Base-by-base conservation (phyloP, 306 rosid genomes). In the Urtica urens region DNA sequence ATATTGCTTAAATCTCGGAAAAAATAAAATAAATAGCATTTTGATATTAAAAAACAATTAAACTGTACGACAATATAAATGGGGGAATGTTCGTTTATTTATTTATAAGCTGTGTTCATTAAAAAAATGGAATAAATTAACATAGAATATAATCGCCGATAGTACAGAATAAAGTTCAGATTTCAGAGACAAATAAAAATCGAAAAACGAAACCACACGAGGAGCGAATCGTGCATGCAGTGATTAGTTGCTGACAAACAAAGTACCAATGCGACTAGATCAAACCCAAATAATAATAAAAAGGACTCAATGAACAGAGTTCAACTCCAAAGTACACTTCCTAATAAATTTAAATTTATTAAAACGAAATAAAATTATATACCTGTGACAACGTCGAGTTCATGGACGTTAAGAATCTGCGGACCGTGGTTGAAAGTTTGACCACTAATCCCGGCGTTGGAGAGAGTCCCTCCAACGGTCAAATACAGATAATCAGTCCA, bases 321-420 rank as follows among this genome's bases (percentile, higher is more conserved):
- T 31, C 37, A 31, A 31, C 40, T 35, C n/a, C n/a, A 9, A 35
- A 35, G 24, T 42, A 42, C 24, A 42, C 27, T 12, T 21, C 7
- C 7, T 3, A 25, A 25, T 14, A 25, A 19, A 25, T 27, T 4
- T 2, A 23, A 23, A 5, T 4, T 23, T 0, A 13, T 4, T 1
- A 40, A 3, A 40, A 47, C 14, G 55, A 41, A 46, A 29, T 22
- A 44, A 33, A 26, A 4, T 38, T 1, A 13, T 11, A 15, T n/a
- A 83, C 97, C 97, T 62, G 97, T 84, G 23, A 90, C 95, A 1
- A 90, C 94, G 77, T 90, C 95, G 10, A 90, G 92, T 62, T 85
- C 62, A 37, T 40, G 54, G 57, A 90, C 85, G 59, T 85, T 90
- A 65, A 38, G 60, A 35, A 85, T 84, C 63, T 90, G 99, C 64